Conservation (phyloP, 768 basidiomycete genomes). For the Kwoniella sp. region DNA sequence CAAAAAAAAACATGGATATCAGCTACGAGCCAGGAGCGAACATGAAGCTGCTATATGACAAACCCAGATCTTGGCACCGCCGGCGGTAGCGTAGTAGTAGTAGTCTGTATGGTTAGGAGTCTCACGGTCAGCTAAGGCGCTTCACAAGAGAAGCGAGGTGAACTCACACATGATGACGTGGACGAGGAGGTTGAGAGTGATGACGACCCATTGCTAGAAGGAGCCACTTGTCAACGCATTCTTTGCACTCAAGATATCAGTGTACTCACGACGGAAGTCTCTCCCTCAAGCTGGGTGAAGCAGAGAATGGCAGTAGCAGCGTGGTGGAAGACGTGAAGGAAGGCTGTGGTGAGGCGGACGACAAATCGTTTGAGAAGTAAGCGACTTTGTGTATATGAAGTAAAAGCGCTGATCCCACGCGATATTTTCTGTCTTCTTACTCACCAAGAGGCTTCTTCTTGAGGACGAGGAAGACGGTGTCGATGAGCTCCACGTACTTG, state of each 20-base stretch:
- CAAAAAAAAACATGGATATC: background rate
- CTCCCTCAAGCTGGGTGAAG: slow-evolving; percentile 90
- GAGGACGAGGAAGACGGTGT: slow-evolving; percentile 93
- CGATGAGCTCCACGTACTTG: slow-evolving; percentile 94
- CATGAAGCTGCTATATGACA: slow-evolving; percentile 5
- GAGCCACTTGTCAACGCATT: slow-evolving; percentile 2
- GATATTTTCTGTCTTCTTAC: too few species aligned
- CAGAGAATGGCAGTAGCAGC: slow-evolving; percentile 95
- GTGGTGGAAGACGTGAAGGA: slow-evolving; percentile 98
- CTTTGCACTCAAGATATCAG: background rate
- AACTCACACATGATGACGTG: slow-evolving; percentile 96
- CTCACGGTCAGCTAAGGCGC: background rate
- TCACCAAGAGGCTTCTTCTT: slow-evolving; percentile 97
- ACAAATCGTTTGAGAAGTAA: background rate
- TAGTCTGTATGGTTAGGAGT: slow-evolving; percentile 68
- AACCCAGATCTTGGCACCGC: slow-evolving; percentile 95
- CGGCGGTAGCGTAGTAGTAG: slow-evolving; percentile 98
- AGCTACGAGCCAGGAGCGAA: background rate
- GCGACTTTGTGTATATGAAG: background rate
- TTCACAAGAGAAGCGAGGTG: background rate
- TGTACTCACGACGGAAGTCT: slow-evolving; percentile 81
- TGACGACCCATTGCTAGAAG: slow-evolving; percentile 92
- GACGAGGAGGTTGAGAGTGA: slow-evolving; percentile 82
- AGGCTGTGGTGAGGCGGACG: slow-evolving; percentile 74
- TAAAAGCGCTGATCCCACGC: too few species aligned